Conservation (phyloP, 768 basidiomycete species). For the Psilocybe sp. region DNA sequence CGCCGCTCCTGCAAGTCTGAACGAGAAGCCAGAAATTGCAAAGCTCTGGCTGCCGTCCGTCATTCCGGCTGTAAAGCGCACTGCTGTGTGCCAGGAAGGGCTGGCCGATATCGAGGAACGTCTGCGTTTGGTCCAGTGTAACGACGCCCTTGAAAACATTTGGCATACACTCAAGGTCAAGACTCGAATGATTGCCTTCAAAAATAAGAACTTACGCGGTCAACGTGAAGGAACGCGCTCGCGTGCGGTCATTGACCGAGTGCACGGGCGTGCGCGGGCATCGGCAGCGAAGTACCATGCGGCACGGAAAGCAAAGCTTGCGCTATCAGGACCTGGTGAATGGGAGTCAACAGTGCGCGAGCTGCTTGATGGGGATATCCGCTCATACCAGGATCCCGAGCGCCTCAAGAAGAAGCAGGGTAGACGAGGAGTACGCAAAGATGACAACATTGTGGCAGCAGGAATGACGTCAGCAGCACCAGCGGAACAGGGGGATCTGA, state of each 20-base stretch:
- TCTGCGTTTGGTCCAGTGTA: too few relatives aligned
- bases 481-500: too few relatives aligned
- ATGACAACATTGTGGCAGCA: too few relatives aligned
- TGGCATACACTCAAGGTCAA: conserved; percentile 16
- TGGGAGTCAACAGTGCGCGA: conserved; percentile 8
- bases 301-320: conserved; percentile 1
- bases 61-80: not conserved
- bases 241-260: conserved; percentile 1
- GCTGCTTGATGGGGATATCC: conserved; percentile 6
- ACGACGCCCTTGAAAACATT: conserved; percentile 14
- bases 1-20: not conserved
- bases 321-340: conserved; percentile 2
- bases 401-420: not conserved
- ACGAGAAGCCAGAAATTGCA: conserved; percentile 2
- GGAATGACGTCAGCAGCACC: too few relatives aligned
- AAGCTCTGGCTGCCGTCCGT: conserved; percentile 5
- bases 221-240: conserved; percentile 5
- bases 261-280: not conserved
- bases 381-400: conserved; percentile 8
- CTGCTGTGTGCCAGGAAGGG: not conserved
- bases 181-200: conserved; percentile 15
- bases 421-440: not conserved
- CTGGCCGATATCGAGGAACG: conserved; percentile 16
- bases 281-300: conserved; percentile 2
- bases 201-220: conserved; percentile 17